Conservation (phyloP, 2,329 filamentous ascomycete genomes). For the Diaporthe batatas region DNA sequence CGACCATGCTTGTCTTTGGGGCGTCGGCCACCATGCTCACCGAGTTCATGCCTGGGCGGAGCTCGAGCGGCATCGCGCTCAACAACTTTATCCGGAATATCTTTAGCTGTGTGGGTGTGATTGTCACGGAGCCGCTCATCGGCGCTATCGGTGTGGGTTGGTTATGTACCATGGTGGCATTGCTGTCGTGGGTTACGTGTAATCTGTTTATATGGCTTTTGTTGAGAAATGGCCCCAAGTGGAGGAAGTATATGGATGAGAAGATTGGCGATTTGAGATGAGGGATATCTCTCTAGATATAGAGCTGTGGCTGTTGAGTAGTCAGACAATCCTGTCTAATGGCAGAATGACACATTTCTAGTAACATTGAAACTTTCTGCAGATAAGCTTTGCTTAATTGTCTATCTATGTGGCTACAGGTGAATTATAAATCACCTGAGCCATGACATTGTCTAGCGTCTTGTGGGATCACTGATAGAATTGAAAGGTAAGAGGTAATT, state of each 20-base stretch:
- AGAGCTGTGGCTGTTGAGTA: not conserved
- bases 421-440: too few relatives aligned
- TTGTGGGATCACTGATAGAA: too few relatives aligned
- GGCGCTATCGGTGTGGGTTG: constrained; percentile 79
- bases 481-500: too few relatives aligned
- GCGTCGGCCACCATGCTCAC: constrained; percentile 85
- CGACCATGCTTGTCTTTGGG: constrained; percentile 83
- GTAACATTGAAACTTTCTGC: too few relatives aligned
- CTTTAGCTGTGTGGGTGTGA: constrained; percentile 77
- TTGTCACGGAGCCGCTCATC: constrained; percentile 80
- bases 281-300: not conserved
- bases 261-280: constrained; percentile 47
- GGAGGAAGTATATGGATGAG: constrained; percentile 74
- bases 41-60: constrained; percentile 81
- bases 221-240: constrained; percentile 70
- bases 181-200: constrained; percentile 69
- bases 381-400: too few relatives aligned
- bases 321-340: too few relatives aligned
- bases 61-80: constrained; percentile 80
- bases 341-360: too few relatives aligned
- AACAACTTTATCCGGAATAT: constrained; percentile 88
- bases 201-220: constrained; percentile 72
- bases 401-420: too few relatives aligned
- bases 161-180: constrained; percentile 73
- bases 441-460: too few relatives aligned